Percentiles rank a stretch among this genome's conserved stretches.
Conservation (phyloP, 345 rosid species). For the Arabidopsis suecica region DNA sequence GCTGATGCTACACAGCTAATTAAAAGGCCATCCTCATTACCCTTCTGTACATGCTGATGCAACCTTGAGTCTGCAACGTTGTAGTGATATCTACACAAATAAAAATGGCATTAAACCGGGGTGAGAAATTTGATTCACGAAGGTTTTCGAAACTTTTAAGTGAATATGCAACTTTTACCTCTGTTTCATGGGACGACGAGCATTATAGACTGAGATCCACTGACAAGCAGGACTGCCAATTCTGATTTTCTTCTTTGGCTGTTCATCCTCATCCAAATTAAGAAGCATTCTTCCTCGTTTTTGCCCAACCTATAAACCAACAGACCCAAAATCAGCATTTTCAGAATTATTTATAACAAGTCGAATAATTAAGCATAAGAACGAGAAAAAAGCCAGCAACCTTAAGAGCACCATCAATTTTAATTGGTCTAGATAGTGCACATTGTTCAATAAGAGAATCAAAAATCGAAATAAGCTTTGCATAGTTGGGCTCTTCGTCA, state of each 20-base stretch:
- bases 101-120: constrained; percentile 14
- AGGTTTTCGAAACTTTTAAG: constrained; percentile 46
- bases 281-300: constrained; percentile 72
- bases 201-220: constrained; percentile 92
- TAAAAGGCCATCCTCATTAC: constrained; percentile 85
- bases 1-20: constrained; percentile 93
- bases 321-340: constrained; percentile 10
- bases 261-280: constrained; percentile 87
- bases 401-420: constrained; percentile 95
- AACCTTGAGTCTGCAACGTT: constrained; percentile 85
- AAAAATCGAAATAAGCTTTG: constrained; percentile 77
- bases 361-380: constrained; percentile 17
- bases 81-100: constrained; percentile 80
- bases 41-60: constrained; percentile 82
- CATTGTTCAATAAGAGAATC: constrained; percentile 74
- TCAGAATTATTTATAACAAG: constrained; percentile 41
- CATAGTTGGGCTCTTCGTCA: constrained; percentile 93
- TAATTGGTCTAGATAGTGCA: constrained; percentile 68
- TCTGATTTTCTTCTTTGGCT: constrained; percentile 83
- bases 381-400: constrained; percentile 45
- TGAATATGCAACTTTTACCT: constrained; percentile 59
- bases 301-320: constrained; percentile 68
- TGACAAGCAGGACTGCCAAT: constrained; percentile 90
- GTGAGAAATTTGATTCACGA: background rate
- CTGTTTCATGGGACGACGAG: constrained; percentile 97